Base-by-base conservation (phyloP, 352 stramenopile species). In the Pythium grandisporangium region DNA sequence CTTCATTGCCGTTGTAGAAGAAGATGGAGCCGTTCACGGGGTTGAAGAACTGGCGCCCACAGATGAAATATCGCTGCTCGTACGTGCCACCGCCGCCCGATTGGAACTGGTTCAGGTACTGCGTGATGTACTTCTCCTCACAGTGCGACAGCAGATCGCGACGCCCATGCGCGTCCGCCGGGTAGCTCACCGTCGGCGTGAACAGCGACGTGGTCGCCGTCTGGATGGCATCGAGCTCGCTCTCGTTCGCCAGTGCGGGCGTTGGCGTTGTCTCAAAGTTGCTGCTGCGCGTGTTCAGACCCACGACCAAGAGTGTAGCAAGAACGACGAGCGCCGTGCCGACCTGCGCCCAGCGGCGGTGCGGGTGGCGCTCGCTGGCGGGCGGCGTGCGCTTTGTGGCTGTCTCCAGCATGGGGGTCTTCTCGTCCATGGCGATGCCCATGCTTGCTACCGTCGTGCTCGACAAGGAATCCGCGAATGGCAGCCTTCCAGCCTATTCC, bases 1-100 rank as follows among this genome's bases (percentile, higher is more conserved):
- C 70, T 45, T 86, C 76, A 48, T 88, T 82, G 37, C 75, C 75
- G 17, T 61, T 61, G 56, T 85, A 88, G 46, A 88, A 83, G 58
- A 82, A 80, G 44, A 83, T 70, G 26, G 63, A 52, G 33, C 66
- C 72, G 37, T 73, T 38, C 6, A 32, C 38, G 0, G 49, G 42
- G 52, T 78, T 45, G 37, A 73, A 70, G 48, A 62, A 50, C 40
- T 70, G 64, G n/a, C 59, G 60, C 21, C 60, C 57, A 47, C 75
- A 87, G 10, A 89, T 55, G 42, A 84, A 89, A 58, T 86, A 88
- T 30, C 69, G 56, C 55, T 87, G 61, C 6, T 70, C 29, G 53
- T 69, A 88, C 5, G 41, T 56, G 44, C 34, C 54, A 21, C 21
- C 55, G 22, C 51, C 54, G 16, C 36, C 52, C 12, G 48, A 32